Base-by-base conservation (phyloP, 108 stramenopile species). In the Conticribra weissflogii region DNA sequence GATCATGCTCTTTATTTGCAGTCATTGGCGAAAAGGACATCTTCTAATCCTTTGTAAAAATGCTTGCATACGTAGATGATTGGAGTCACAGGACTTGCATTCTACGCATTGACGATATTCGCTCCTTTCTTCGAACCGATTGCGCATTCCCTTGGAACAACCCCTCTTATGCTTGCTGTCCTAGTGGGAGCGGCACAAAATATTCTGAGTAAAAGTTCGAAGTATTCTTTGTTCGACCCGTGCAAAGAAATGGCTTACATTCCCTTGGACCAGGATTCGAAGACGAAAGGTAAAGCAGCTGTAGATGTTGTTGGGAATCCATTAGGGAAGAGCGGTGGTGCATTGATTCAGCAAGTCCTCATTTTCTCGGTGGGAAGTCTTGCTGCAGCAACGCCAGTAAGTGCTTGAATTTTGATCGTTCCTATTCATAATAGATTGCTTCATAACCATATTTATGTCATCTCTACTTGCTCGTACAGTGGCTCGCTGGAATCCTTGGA, bases 181-280 rank as follows among this genome's bases (percentile, higher is more conserved):
- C 41, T 97, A 45, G 89, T 98, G 1, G 99, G 99, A 31, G 97
- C 98, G 0, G 94, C 91, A 12, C 97, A 97, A 80, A 99, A 98
- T 68, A 96, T 98, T 71, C 66, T 97, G 59, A 85, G 86, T 59
- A 99, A 99, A 84, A 84, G 86, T 66, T 71, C 94, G 34, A 99
- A 99, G 76, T 99, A 98, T 70, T 85, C 94, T 7, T 81, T 99
- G 52, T 99, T 96, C 55, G 96, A 99, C 71, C 98, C 99, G 1
- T 98, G 96, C 85, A 98, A 98, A 74, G 98, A 99, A 85, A 99
- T 98, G 98, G 97, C 97, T 17, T 99, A 98, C 83, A 99, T 99
- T 67, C 97, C 97, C 17, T 81, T 99, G 19, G 99, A 98, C 71
- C 84, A 94, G 54, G 97, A 98, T 49, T 89, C 92, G 27, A 98